Conservation (phyloP, 2,329 filamentous ascomycete species). For the Talaromyces sp. region DNA sequence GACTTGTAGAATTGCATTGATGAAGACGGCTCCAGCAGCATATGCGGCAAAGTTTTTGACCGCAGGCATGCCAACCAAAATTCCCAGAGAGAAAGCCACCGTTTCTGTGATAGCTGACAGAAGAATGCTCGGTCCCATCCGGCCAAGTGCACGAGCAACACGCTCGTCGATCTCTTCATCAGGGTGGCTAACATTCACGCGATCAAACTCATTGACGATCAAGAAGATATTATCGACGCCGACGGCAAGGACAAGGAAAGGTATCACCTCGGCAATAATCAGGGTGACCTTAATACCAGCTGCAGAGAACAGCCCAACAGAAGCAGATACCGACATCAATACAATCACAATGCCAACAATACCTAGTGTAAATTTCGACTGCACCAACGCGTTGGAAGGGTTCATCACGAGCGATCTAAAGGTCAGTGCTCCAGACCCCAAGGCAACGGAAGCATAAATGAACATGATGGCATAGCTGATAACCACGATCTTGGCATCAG, state of each 20-base stretch:
- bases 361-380: constrained; percentile 96
- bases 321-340: constrained; percentile 93
- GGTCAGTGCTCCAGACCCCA: constrained; percentile 81
- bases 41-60: constrained; percentile 97
- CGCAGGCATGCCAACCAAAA: constrained; percentile 95
- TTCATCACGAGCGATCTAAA: constrained; percentile 74
- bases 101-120: constrained; percentile 95
- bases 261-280: constrained; percentile 98
- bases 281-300: constrained; percentile 88
- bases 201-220: constrained; percentile 96
- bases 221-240: constrained; percentile 99
- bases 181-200: constrained; percentile 86
- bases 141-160: constrained; percentile 80
- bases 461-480: constrained; percentile 99
- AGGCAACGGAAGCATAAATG: constrained; percentile 85
- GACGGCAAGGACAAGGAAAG: constrained; percentile 91
- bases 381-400: constrained; percentile 78
- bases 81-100: constrained; percentile 84
- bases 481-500: constrained; percentile 91
- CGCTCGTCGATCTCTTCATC: constrained; percentile 83
- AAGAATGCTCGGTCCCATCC: constrained; percentile 95
- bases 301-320: constrained; percentile 91
- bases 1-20: constrained; percentile 94
- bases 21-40: constrained; percentile 89
- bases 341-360: constrained; percentile 93